A percentile compares a stretch with the other conserved stretches of the same genome.
These are phyloP conservation scores for Sodiomyces alkalinus DNA, from an alignment of 2,329 filamentous ascomycete species.

Conservation along the genomic window DNA sequence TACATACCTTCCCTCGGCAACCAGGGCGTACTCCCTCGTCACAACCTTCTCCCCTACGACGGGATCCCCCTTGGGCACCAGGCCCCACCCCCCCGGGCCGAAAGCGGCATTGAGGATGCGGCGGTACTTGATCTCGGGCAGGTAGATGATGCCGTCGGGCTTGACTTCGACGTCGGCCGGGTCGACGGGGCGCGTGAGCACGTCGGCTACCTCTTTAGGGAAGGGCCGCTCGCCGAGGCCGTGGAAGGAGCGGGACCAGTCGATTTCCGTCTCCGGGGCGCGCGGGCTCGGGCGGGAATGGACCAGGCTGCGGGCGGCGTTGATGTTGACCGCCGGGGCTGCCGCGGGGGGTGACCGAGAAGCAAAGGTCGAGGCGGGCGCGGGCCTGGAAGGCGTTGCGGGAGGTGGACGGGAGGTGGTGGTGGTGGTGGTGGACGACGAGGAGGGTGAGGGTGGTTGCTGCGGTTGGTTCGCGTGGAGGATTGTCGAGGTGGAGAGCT, in stretches of 20 bases:
- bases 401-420: background rate
- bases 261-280: slow-evolving; percentile 21
- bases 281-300: slow-evolving; percentile 4
- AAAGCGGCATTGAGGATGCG: slow-evolving; percentile 82
- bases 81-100: slow-evolving; percentile 88
- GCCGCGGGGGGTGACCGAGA: no score
- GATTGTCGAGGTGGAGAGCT: slow-evolving; percentile 1
- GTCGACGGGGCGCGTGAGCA: slow-evolving; percentile 53
- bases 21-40: slow-evolving; percentile 84
- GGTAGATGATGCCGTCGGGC: slow-evolving; percentile 88
- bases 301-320: slow-evolving; percentile 3
- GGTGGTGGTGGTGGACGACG: background rate
- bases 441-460: background rate
- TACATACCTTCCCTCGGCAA: slow-evolving; percentile 71
- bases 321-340: no score
- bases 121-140: slow-evolving; percentile 97
- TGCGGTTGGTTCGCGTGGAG: slow-evolving; percentile 2
- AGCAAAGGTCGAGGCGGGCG: slow-evolving; percentile 6
- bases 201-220: slow-evolving; percentile 48
- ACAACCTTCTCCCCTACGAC: slow-evolving; percentile 68
- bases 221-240: slow-evolving; percentile 61
- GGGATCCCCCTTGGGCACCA: slow-evolving; percentile 75
- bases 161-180: slow-evolving; percentile 85
- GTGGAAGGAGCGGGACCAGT: slow-evolving; percentile 78
- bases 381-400: slow-evolving; percentile 1